Percentiles rank a stretch among this genome's conserved stretches.
phyloP scores from a whole-genome alignment of 78 protist genomes.

The Dictyostelium purpureum region DNA sequence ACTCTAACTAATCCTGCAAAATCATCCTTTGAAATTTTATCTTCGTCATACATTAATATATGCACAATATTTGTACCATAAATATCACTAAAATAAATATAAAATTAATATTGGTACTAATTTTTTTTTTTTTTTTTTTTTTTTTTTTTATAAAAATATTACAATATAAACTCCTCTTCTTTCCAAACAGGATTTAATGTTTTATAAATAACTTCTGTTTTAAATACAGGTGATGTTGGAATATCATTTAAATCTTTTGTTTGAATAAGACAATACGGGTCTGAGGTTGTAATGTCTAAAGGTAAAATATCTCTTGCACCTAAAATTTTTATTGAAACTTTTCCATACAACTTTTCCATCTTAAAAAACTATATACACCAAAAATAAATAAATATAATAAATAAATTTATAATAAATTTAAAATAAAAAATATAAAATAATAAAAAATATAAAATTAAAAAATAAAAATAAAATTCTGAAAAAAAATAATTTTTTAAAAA shows the following conservation, averaged over 20 bases:
- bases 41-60: slow-evolving; percentile 28
- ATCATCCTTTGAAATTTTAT: slow-evolving; percentile 20
- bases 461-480: too few species aligned
- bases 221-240: not conserved
- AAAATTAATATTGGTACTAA: not conserved
- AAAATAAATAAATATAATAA: too few species aligned
- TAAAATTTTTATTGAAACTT: not conserved
- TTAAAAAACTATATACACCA: too few species aligned
- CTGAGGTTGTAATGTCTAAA: not conserved
- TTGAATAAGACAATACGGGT: slow-evolving; percentile 5
- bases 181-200: slow-evolving; percentile 29
- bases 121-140: not conserved
- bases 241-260: not conserved
- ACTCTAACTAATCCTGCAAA: not conserved
- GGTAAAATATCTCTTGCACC: slow-evolving; percentile 10
- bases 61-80: not conserved
- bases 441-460: too few species aligned
- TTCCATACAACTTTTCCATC: too few species aligned
- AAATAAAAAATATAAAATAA: too few species aligned
- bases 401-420: too few species aligned
- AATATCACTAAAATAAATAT: not conserved
- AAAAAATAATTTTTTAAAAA: too few species aligned
- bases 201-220: slow-evolving; percentile 1
- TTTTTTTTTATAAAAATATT: not conserved
- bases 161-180: slow-evolving; percentile 27